A percentile compares a stretch with the other conserved stretches of the same genome.
Conservation (phyloP, 306 rosid genomes). For the Lagenaria siceraria region DNA sequence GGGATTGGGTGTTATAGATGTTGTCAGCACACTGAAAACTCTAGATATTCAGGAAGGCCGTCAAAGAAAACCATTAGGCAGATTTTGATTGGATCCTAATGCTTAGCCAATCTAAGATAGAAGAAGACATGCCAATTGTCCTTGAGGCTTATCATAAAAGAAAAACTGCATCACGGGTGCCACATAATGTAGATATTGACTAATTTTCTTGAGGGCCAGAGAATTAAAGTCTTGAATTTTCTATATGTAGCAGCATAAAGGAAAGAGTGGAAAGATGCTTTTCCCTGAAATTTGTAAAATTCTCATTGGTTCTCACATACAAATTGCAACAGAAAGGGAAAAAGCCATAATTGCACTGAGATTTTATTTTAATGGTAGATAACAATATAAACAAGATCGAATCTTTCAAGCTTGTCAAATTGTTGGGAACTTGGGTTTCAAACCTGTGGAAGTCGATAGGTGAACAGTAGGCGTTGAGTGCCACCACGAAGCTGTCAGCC, state of each 20-base stretch:
- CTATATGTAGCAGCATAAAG: constrained; percentile 10
- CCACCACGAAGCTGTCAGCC: constrained; percentile 19
- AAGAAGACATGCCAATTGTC: not conserved
- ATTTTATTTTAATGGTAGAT: constrained; percentile 6
- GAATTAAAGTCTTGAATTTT: constrained; percentile 10
- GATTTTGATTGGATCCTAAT: not conserved
- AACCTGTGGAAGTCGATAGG: constrained; percentile 15
- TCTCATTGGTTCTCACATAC: constrained; percentile 21
- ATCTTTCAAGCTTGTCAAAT: constrained; percentile 38
- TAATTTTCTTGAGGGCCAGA: constrained; percentile 4
- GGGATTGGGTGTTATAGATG: not conserved
- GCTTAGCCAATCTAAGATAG: not conserved
- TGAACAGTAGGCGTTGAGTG: constrained; percentile 19
- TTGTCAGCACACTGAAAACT: not conserved
- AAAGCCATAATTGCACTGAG: constrained; percentile 11
- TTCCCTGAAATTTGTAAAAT: constrained; percentile 18
- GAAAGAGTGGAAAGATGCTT: constrained; percentile 13
- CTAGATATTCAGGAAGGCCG: not conserved
- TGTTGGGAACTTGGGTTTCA: constrained; percentile 35
- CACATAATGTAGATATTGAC: not conserved
- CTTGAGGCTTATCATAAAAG: not conserved
- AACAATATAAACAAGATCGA: constrained; percentile 18
- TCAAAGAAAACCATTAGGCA: not conserved
- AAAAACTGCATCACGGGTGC: not conserved
- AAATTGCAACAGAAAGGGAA: constrained; percentile 18